Conservation (phyloP, 805 yeast genomes). For the Candida golubevii region DNA sequence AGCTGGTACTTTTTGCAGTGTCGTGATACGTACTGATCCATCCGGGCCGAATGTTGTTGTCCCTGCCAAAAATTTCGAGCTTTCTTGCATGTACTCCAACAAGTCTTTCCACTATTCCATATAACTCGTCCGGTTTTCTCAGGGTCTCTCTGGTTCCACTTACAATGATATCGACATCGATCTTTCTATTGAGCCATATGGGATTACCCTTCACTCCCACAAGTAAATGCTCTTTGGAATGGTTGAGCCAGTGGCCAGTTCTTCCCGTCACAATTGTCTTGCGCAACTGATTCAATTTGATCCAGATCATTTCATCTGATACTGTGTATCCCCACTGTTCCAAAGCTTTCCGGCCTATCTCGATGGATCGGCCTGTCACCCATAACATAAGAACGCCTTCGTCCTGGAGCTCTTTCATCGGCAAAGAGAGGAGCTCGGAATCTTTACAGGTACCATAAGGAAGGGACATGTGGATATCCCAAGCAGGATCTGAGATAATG, state of each 20-base stretch:
- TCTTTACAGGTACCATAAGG: conserved; percentile 79
- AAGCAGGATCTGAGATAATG: conserved; percentile 89
- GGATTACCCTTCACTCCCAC: conserved; percentile 85
- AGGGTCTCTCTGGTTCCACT: conserved; percentile 85
- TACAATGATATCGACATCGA: conserved; percentile 75
- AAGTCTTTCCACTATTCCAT: conserved; percentile 78
- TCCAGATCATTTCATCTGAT: conserved; percentile 83
- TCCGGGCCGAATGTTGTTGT: conserved; percentile 80
- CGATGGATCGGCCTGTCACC: conserved; percentile 95
- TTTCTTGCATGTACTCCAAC: conserved; percentile 77
- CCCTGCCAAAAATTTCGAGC: conserved; percentile 85
- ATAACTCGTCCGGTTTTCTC: conserved; percentile 86
- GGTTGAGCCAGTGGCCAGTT: conserved; percentile 96
- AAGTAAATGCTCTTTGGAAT: conserved; percentile 84
- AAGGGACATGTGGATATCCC: conserved; percentile 91
- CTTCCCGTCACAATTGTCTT: conserved; percentile 92
- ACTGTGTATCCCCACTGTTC: conserved; percentile 78
- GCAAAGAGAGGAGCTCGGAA: conserved; percentile 62
- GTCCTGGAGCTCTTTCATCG: conserved; percentile 66
- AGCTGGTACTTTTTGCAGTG: too few species aligned
- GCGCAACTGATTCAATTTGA: conserved; percentile 81
- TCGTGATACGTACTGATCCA: conserved; percentile 58
- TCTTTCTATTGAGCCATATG: conserved; percentile 57
- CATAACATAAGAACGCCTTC: conserved; percentile 83
- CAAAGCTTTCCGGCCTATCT: conserved; percentile 75